Evolutionary conservation across 306 rosid species (phyloP), one percentile per base, ranked within the genome.

Genomic region (Sechiopsis laciniata): DNA sequence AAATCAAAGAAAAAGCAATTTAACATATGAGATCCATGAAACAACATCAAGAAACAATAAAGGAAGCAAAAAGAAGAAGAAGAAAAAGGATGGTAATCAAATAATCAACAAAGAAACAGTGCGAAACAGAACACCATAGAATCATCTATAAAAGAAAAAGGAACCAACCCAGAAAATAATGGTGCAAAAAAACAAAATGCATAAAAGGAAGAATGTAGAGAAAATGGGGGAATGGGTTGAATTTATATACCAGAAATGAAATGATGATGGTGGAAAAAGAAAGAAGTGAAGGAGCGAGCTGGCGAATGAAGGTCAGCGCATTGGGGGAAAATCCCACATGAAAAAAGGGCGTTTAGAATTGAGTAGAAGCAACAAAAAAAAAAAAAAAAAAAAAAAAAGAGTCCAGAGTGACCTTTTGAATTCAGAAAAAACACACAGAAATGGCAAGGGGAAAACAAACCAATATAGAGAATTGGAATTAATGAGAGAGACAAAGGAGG

Each of bases 271-370:
- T n/a, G n/a, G n/a, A n/a, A n/a, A n/a, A n/a, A n/a, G n/a, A n/a
- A n/a, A n/a, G n/a, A n/a, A n/a, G n/a, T 15, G 22, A 3, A 17
- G 15, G 46, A 40, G 46, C 1, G 46, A 40, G 46, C 1, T 40
- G 46, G 46, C 46, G 46, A 40, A 6, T 40, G 46, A 40, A 40
- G 46, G 62, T 72, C 75, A 72, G 60, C 75, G 75, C 62, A 11
- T 17, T 19, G 35, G 32, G 53, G 14, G 32, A 20, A 7, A 66
- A 45, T 13, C 55, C 56, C 73, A 68, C 1, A 46, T 21, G 56
- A 48, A 15, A 69, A 69, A 67, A 50, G 17, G 58, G 57, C 6
- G 73, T 2, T 7, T 7, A 7, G 42, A 69, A 50, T 48, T 69
- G 73, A 69, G 45, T 69, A 42, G 20, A 57, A 42, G 40, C 48